Evolutionary conservation across 2,329 filamentous ascomycete species (phyloP), one percentile per base, ranked within the genome.

Genomic region (Exophiala dermatitidis): DNA sequence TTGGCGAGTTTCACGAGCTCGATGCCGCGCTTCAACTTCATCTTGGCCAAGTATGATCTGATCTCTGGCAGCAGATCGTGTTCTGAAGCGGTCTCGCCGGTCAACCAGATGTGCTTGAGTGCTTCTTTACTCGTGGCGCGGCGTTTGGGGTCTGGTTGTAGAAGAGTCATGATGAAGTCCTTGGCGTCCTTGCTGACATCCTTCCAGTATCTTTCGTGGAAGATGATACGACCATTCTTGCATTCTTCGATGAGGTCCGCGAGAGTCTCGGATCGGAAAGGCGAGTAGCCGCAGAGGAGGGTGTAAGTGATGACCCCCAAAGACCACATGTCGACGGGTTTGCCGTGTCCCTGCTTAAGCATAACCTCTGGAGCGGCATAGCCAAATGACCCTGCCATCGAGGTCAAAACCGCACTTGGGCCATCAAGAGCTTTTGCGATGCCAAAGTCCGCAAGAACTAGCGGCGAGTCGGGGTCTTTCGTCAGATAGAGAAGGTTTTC

Each of bases 271-370:
- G 90, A 93, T 62, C 93, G 85, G 81, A 98, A 98, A 19, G 93
- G 93, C 42, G 91, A 96, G 76, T 98, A 98, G 63, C 93, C 93
- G 69, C 94, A 98, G 48, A 98, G 86, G 30, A 98, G 79, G 10
- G 93, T 98, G 73, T 98, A 98, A 40, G 93, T 97, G 66, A 98
- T 98, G 66, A 98, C 93, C 58, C 93, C 93, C 72, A 98, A 80
- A 2, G 93, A 97, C 93, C 93, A 98, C 88, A 98, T 95, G 68
- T 98, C 93, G 33, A 97, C 93, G 3, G 93, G 89, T 72, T 97
- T 98, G 68, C 93, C 93, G 69, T 98, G 94, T 19, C 93, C 93
- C 67, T 88, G 84, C 77, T 96, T 96, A 60, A 95, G 78, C 93
- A 98, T 98, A 55, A 98, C 90, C 71, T 98, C 93, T 5, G 93